Base-by-base conservation (phyloP, 345 rosid species). In the Populus tremula region DNA sequence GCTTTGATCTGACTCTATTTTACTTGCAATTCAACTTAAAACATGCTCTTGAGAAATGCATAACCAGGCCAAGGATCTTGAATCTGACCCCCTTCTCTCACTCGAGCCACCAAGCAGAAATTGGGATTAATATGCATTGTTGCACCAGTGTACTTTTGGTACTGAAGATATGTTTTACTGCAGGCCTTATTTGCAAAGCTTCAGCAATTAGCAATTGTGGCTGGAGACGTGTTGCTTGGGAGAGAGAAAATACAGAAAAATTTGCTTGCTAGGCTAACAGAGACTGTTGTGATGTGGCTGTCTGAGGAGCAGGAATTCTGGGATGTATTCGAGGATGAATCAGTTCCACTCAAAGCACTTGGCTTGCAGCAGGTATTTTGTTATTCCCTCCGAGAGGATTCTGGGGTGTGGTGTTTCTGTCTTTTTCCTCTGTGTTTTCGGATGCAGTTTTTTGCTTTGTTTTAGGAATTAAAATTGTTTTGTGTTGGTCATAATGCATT, bases 141-240 rank as follows among this genome's bases (percentile, higher is more conserved):
- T 61, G 59, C 20, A 67, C 69, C 54, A 43, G 27, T 54, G 67
- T 61, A 39, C 20, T n/a, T 61, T 70, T 64, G 21, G 65, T 71
- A 6, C 61, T 76, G 45, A 50, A 36, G 59, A 5, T 39, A 38
- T 71, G 36, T 78, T 29, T 78, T 76, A 53, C 73, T 90, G 76
- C 90, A 96, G 98, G 97, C 99, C 68, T 85, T 96, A 80, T 93
- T 96, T 86, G 84, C 99, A 41, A 96, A 91, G 87, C 85, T 96
- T 83, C 99, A 96, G 86, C 98, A 96, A 87, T 83, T 96, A 76
- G 96, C 98, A 61, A 90, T 87, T 50, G 93, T 96, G 65, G 98
- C 99, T 56, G 99, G 98, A 41, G 98, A 96, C 85, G 94, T 96
- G 69, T 85, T 96, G 56, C 88, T 86, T 54, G 98, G 95, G 62